Base-by-base conservation (phyloP, 139 green algal genomes). In the Auxenochlorella pyrenoidosa region DNA sequence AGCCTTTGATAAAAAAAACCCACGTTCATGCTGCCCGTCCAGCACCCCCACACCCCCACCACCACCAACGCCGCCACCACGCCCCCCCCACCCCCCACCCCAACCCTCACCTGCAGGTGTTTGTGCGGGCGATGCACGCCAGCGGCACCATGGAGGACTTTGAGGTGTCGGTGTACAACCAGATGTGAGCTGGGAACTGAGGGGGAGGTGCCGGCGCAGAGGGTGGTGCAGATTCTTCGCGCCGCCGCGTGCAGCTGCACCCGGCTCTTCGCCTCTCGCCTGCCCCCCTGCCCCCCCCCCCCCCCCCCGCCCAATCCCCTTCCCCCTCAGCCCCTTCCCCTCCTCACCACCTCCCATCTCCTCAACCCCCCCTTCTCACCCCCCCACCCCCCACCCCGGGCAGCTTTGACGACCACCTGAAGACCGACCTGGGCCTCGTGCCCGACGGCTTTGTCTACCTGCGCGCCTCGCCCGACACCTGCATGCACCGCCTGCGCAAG, bases 371-470 rank as follows among this genome's bases (percentile, higher is more conserved):
- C 72, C 40, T 40, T 16, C 40, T 19, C 15, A 21, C 47, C 38
- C 59, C 38, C 28, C 10, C 28, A 3, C 22, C 10, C 22, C n/a
- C 54, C 34, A n/a, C n/a, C n/a, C n/a, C n/a, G 6, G 6, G 63
- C 80, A 85, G 80, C 59, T 85, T 85, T 63, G 63, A 85, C 60
- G 36, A 85, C 40, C 58, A 85, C 34, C 34, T 85, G 22, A 36
- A 75, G 30, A 22, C 28, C 34, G 80, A 85, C 36, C 36, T 87
- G 41, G 73, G 34, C 3, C 47, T 84, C 38, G 86, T 97, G 0
- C 97, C 97, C 28, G 95, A 99, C 86, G 97, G 95, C 36, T 99
- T 99, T 90, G 96, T 99, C 68, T 99, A 99, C 91, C 88, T 99
- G 47, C 87, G 89, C 3, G 94, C 95, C 5, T 32, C 89, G 10